Percentiles rank a stretch among this genome's conserved stretches.
Evolutionary conservation across 257 asterid genomes (phyloP).

Genomic region (Petrea volubilis): DNA sequence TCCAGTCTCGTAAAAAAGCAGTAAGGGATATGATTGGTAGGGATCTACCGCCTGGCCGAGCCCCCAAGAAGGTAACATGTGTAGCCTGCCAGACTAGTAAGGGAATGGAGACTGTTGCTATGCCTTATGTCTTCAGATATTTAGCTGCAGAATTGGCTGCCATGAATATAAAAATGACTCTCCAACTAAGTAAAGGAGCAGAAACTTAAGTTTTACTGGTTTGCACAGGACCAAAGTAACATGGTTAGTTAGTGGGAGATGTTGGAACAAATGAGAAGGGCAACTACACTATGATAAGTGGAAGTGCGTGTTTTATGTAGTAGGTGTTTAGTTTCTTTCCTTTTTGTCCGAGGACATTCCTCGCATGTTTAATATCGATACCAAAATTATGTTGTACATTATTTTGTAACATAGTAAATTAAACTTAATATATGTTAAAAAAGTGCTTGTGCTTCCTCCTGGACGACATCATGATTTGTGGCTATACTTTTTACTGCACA

Average conservation of each 20-base stretch:
- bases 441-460: neutral
- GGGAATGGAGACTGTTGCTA: conserved; percentile 96
- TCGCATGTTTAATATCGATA: neutral
- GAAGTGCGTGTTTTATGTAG: neutral
- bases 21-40: conserved; percentile 45
- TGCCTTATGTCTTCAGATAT: conserved; percentile 92
- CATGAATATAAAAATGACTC: conserved; percentile 88
- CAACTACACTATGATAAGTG: neutral
- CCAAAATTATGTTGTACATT: neutral
- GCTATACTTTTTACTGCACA: neutral
- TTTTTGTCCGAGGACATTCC: neutral
- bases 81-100: conserved; percentile 71
- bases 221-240: neutral
- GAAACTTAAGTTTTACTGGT: conserved; percentile 33
- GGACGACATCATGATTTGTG: neutral
- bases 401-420: neutral
- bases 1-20: conserved; percentile 47
- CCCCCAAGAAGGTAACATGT: conserved; percentile 66
- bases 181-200: conserved; percentile 57
- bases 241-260: neutral
- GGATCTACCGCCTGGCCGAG: conserved; percentile 54
- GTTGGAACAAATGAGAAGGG: neutral
- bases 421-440: neutral
- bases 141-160: conserved; percentile 94
- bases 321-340: neutral